Evolutionary conservation across 2,329 filamentous ascomycete species (phyloP), one percentile per base, ranked within the genome.

Genomic region (Alternaria angustiovoidea): DNA sequence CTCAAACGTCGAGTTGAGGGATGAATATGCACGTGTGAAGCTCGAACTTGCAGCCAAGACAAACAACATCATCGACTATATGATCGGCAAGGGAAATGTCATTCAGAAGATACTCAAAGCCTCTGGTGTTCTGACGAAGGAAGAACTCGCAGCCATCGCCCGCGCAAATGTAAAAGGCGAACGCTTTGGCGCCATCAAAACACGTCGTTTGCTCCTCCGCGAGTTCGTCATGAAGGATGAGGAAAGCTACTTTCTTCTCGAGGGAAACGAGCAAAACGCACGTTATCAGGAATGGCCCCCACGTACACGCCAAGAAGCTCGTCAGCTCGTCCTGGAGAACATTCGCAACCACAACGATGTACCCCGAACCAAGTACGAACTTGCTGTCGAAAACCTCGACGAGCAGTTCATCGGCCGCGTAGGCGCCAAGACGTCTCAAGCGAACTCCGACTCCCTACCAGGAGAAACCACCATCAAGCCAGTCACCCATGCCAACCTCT

Each of bases 401-500:
- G 66, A 59, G 1, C 42, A 8, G 1, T 75, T 76, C 39, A 61
- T 77, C n/a, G 75, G 75, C 0, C 58, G 74, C 5, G 68, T 77
- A 1, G 75, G 75, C 1, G 73, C 72, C 7, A 64, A 60, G 4
- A 57, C 70, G 0, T 60, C 62, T 14, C 60, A 51, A 7, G 32
- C 55, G 0, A 66, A 61, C 3, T 58, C 51, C 0, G 61, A 65
- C 32, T 54, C 48, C 7, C 38, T 63, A 1, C 60, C 61, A n/a
- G 63, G 42, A 1, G 34, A 59, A 28, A 7, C 39, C 1, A 63
- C 36, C 1, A 58, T 57, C 36, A 60, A 58, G 11, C 52, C 49
- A 1, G 43, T 57, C 2, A 56, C 59, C 7, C 72, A 69, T 34
- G 62, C 70, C 0, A 56, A 69, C 39, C 55, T 78, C 4, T 78